Percentiles rank a stretch among this genome's conserved stretches.
Evolutionary conservation across 768 basidiomycete species (phyloP).

Genomic region (Leccinum rimulosum): DNA sequence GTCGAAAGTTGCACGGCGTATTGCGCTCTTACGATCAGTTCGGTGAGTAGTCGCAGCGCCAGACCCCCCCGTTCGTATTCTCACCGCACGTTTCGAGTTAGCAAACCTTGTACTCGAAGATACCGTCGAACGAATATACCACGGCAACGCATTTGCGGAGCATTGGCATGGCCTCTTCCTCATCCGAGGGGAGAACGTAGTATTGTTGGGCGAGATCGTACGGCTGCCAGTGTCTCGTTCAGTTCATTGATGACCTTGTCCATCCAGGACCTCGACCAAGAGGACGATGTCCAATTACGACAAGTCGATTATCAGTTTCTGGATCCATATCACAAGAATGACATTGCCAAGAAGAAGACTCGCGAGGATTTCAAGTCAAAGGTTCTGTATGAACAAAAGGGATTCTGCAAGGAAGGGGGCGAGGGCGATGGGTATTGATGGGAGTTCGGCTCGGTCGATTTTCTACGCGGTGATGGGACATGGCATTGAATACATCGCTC

Average conservation of each 20-base stretch:
- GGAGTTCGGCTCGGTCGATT: conserved; percentile 11
- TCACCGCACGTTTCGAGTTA: conserved; percentile 32
- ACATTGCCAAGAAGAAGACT: conserved; percentile 69
- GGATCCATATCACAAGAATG: conserved; percentile 68
- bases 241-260: conserved; percentile 6
- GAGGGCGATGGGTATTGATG: conserved; percentile 91
- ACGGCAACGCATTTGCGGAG: conserved; percentile 85
- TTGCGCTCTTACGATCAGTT: conserved; percentile 98
- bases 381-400: conserved; percentile 77
- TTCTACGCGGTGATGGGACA: conserved; percentile 3
- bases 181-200: conserved; percentile 98
- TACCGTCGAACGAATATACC: conserved; percentile 92
- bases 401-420: conserved; percentile 93
- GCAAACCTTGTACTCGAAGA: conserved; percentile 98
- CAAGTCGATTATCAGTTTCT: conserved; percentile 72
- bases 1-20: conserved; percentile 94
- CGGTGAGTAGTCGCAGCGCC: conserved; percentile 50
- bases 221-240: conserved; percentile 32
- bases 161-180: conserved; percentile 86
- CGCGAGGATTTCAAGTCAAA: conserved; percentile 84
- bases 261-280: conserved; percentile 82
- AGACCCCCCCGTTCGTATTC: neutral
- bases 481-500: conserved; percentile 12
- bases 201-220: conserved; percentile 94
- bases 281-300: conserved; percentile 81